Conservation (phyloP, 2,329 filamentous ascomycete species). For the Rachicladosporium sp. region DNA sequence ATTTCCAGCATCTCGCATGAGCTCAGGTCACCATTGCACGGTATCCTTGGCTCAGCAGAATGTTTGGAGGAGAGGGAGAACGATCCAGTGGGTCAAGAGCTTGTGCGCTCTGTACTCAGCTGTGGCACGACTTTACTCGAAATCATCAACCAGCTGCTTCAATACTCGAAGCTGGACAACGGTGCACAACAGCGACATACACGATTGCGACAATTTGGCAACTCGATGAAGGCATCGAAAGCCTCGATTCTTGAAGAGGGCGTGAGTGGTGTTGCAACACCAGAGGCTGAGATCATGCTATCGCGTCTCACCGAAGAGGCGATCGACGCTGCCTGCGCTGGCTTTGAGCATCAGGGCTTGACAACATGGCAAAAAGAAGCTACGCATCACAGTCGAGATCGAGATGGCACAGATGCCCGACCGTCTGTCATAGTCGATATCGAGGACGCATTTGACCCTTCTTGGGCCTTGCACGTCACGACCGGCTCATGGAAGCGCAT, state of each 20-base stretch:
- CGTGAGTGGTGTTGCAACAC: conserved; percentile 12
- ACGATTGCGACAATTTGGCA: neutral
- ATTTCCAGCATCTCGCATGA: conserved; percentile 42
- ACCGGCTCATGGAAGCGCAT: conserved; percentile 36
- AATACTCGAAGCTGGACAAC: conserved; percentile 35
- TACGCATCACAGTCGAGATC: conserved; percentile 6
- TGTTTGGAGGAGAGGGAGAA: conserved; percentile 28
- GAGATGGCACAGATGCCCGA: conserved; percentile 28
- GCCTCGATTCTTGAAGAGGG: conserved; percentile 7
- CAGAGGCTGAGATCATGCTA: conserved; percentile 26
- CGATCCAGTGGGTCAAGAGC: conserved; percentile 28
- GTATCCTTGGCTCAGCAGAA: conserved; percentile 36
- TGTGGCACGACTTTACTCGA: conserved; percentile 41
- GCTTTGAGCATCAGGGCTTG: conserved; percentile 8
- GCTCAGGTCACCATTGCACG: conserved; percentile 36
- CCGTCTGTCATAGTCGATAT: conserved; percentile 32
- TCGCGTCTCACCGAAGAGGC: conserved; percentile 41
- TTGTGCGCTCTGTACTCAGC: conserved; percentile 37
- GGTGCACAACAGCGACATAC: conserved; percentile 6
- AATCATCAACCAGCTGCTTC: conserved; percentile 33
- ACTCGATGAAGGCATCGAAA: conserved; percentile 3
- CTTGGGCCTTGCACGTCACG: conserved; percentile 33
- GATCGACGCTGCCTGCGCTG: conserved; percentile 37
- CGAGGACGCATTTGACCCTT: conserved; percentile 18
- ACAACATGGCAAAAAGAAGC: too few relatives aligned